phyloP scores from a whole-genome alignment of 2,329 filamentous ascomycete genomes.

The Thelonectria discophora region DNA sequence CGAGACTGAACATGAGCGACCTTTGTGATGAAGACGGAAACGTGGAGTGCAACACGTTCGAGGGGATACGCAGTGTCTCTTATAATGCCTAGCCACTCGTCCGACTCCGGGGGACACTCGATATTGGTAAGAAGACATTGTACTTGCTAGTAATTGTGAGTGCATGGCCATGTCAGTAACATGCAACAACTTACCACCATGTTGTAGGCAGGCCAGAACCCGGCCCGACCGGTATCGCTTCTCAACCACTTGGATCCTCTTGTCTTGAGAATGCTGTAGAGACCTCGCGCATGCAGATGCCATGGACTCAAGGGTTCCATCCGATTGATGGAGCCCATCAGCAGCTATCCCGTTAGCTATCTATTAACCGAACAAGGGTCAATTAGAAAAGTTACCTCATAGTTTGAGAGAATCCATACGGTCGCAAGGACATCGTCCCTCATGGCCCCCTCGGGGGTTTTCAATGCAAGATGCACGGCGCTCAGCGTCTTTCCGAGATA shows the following conservation, averaged over 20 bases:
- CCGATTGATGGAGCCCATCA: slow-evolving; percentile 49
- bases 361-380: not conserved
- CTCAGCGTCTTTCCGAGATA: slow-evolving; percentile 50
- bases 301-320: slow-evolving; percentile 44
- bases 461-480: slow-evolving; percentile 51
- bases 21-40: slow-evolving; percentile 42
- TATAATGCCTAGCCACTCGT: slow-evolving; percentile 48
- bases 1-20: slow-evolving; percentile 42
- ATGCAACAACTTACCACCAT: slow-evolving; percentile 47
- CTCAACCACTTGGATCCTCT: slow-evolving; percentile 44
- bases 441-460: slow-evolving; percentile 39
- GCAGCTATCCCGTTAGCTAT: slow-evolving; percentile 41
- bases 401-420: slow-evolving; percentile 53
- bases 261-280: slow-evolving; percentile 49
- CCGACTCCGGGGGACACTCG: slow-evolving; percentile 49
- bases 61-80: slow-evolving; percentile 34
- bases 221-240: slow-evolving; percentile 37
- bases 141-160: slow-evolving; percentile 48
- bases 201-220: slow-evolving; percentile 52
- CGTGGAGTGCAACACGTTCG: slow-evolving; percentile 42
- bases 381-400: slow-evolving; percentile 44
- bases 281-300: slow-evolving; percentile 49
- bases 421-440: slow-evolving; percentile 51
- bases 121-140: slow-evolving; percentile 46
- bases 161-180: not conserved